Evolutionary conservation across 2,329 filamentous ascomycete genomes (phyloP), one percentile per base, ranked within the genome.

Genomic region (Colletotrichum liaoningense): DNA sequence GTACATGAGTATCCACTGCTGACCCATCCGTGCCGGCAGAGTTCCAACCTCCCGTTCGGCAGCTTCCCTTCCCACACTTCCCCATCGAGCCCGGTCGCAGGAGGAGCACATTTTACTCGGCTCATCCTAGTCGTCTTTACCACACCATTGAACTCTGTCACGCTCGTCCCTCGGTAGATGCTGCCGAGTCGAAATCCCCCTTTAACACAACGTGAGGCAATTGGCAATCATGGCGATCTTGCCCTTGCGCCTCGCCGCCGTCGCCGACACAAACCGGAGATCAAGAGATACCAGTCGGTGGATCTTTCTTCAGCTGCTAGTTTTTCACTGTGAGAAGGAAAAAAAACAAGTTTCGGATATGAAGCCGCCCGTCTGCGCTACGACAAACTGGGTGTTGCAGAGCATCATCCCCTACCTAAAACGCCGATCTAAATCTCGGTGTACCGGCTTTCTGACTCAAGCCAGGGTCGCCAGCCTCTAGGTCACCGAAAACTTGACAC

Each of bases 371-470:
- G 28, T 9, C 33, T 54, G 24, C 60, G 35, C 67, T 69, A 69
- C 54, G 57, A 65, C 69, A 58, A 58, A 69, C 28, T 35, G 38
- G 58, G 52, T 42, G 38, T 42, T 6, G 65, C 35, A 60, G 30
- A 26, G 9, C 60, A 26, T 35, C 24, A 56, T 33, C 42, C 49
- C 65, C 38, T 14, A 58, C 59, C 28, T 5, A 24, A n/a, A 28
- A 35, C 33, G 69, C 52, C 24, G 65, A 69, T 72, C 58, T 22
- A 64, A 69, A 64, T 69, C 14, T 69, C 64, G 16, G 42, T 24
- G 24, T 30, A 42, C 65, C 59, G 42, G 69, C 65, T 28, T 22
- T 58, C 33, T 72, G 69, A 68, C 64, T 72, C 64, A 42, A 42
- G 38, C 38, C 5, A 54, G 19, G 12, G 35, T n/a, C 7, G 38